These are phyloP conservation scores for Tagetes erecta DNA, from an alignment of 129 eudicot species.

Conservation along the genomic window DNA sequence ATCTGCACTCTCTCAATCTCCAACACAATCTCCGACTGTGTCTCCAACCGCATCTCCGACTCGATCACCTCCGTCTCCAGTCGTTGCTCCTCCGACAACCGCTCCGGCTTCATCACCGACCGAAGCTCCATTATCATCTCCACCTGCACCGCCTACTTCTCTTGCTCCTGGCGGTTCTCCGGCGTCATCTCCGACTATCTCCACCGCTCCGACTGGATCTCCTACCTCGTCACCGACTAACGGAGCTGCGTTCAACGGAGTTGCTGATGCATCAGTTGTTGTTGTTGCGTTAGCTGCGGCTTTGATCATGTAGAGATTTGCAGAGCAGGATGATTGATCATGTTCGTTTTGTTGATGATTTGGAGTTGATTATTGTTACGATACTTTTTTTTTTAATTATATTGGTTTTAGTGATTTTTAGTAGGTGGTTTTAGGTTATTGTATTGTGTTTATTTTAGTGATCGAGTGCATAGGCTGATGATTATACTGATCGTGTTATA, in stretches of 20 bases:
- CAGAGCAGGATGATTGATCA: conserved; percentile 1
- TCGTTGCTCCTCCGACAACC: conserved; percentile 32
- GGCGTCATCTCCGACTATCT: conserved; percentile 18
- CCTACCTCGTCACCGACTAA: conserved; percentile 31
- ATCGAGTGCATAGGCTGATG: conserved; percentile 25
- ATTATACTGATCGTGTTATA: conserved; percentile 13
- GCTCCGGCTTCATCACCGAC: conserved; percentile 39
- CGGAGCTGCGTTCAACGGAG: conserved; percentile 44
- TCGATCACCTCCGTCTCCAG: conserved; percentile 30
- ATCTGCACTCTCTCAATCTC: conserved; percentile 65
- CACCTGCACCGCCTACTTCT: conserved; percentile 40
- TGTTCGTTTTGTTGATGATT: background rate
- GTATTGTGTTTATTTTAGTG: conserved; percentile 4
- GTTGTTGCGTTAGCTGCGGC: conserved; percentile 51
- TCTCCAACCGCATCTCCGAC: conserved; percentile 48
- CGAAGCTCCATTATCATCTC: conserved; percentile 37
- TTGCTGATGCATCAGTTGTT: conserved; percentile 49
- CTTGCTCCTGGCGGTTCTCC: conserved; percentile 30
- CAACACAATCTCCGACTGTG: conserved; percentile 40
- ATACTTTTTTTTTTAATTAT: background rate
- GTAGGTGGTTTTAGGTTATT: conserved; percentile 5
- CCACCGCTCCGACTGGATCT: conserved; percentile 34
- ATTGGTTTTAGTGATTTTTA: background rate
- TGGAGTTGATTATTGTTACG: conserved; percentile 13
- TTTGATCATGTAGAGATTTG: conserved; percentile 55